Conservation (phyloP, 345 rosid genomes). For the Eucalyptus sideroxylon region DNA sequence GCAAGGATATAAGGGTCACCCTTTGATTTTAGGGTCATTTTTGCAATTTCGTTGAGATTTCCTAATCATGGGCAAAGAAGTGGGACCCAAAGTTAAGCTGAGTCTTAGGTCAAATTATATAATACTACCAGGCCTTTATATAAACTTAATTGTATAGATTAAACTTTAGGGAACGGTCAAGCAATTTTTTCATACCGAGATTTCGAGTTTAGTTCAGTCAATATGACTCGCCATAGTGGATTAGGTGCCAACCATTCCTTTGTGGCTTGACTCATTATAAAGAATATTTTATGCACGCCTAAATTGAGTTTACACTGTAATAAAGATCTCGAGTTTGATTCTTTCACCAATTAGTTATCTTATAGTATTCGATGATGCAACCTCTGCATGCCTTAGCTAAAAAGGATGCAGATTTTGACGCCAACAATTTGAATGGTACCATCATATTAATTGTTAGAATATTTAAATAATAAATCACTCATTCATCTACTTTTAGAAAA, state of each 20-base stretch:
- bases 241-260: neutral
- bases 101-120: neutral
- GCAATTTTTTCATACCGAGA: neutral
- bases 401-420: neutral
- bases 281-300: neutral
- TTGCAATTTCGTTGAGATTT: neutral
- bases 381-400: neutral
- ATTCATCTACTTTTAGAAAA: too few relatives aligned
- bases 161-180: neutral
- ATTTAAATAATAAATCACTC: too few relatives aligned
- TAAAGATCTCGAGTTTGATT: neutral
- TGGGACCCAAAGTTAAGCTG: neutral
- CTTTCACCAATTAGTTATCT: neutral
- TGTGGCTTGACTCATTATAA: neutral
- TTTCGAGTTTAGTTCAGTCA: neutral
- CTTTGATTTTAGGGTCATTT: neutral
- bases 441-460: neutral
- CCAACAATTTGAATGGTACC: neutral
- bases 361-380: neutral
- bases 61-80: neutral
- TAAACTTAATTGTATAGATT: neutral
- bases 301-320: neutral
- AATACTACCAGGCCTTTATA: neutral
- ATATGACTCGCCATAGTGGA: neutral
- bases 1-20: neutral